Base-by-base conservation (phyloP, 495 filamentous ascomycete species). In the Daldinia vernicosa region DNA sequence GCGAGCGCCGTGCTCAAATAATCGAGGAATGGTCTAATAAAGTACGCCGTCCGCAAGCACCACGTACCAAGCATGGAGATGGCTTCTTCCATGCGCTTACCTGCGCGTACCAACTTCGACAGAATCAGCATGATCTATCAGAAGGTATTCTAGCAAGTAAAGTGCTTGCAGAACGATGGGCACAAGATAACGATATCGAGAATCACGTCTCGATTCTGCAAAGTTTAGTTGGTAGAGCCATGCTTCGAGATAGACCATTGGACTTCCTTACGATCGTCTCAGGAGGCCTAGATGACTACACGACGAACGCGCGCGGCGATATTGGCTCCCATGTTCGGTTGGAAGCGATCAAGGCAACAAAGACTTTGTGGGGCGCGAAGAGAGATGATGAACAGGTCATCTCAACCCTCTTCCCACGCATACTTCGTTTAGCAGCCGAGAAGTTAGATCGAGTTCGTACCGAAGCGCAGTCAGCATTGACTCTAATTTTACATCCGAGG, bases 391-490 rank as follows among this genome's bases (percentile, higher is more conserved):
- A 66, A 50, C 51, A 69, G 19, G 33, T 76, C 12, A 75, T 80
- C 7, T 66, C 71, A 1, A 60, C 35, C 6, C 68, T 84, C 12
- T 81, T 84, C 60, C 69, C 81, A 11, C 77, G 79, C 45, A 80
- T 97, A 8, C 83, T 90, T 53, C 85, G 93, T 11, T 80, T 97
- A 27, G 89, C 92, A 22, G 86, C 90, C 0, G 95, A 98, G 78
- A 97, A 96, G 76, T 84, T 98, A 4, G 95, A 99, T 75, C 91
- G 93, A 64, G 88, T 98, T 32, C 87, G 95, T 39, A 77, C 86
- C 2, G 87, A 89, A 72, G 94, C 93, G 2, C 83, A 86, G 61
- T 74, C 76, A 28, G 79, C 83, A 4, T 56, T 89, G 60, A 69
- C 76, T 27, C 59, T 82, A 66, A 59, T 78, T 59, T 45, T 83